Conservation (phyloP, 768 basidiomycete species). For the Tulasnella calospora region DNA sequence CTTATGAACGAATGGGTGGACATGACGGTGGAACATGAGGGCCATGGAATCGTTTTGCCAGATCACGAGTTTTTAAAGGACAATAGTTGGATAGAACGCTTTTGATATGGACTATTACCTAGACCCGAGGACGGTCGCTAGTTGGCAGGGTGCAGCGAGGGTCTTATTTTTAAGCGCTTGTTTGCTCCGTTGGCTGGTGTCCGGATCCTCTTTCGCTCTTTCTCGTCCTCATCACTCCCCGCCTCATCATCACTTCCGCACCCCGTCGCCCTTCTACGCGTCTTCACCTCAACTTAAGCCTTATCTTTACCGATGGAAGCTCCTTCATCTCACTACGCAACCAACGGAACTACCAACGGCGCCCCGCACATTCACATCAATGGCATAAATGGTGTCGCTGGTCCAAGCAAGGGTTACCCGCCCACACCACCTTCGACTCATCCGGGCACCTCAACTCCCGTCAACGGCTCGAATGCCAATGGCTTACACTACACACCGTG, state of each 20-base stretch:
- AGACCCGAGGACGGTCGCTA: background rate
- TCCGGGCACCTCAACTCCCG: conserved; percentile 50
- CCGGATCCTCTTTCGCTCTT: conserved; percentile 47
- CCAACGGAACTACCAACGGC: conserved; percentile 6
- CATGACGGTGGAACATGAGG: conserved; percentile 39
- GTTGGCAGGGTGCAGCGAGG: background rate
- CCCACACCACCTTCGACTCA: conserved; percentile 49
- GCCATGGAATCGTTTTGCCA: conserved; percentile 41
- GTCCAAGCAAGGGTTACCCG: conserved; percentile 45
- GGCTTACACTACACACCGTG: conserved; percentile 6
- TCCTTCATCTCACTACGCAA: background rate
- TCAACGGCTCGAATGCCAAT: conserved; percentile 19
- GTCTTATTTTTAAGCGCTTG: background rate
- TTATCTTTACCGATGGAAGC: background rate
- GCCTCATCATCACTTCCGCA: conserved; percentile 4
- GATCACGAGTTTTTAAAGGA: conserved; percentile 15
- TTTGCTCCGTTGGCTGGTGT: conserved; percentile 38
- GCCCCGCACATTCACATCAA: conserved; percentile 9
- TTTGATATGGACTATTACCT: background rate
- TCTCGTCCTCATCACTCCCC: background rate
- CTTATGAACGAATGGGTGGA: conserved; percentile 56
- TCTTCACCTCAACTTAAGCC: background rate
- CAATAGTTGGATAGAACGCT: background rate
- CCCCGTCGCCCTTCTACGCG: background rate
- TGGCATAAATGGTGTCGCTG: conserved; percentile 24